These are phyloP conservation scores for Mitragyna speciosa DNA, from an alignment of 257 asterid genomes.

Conservation along the genomic window DNA sequence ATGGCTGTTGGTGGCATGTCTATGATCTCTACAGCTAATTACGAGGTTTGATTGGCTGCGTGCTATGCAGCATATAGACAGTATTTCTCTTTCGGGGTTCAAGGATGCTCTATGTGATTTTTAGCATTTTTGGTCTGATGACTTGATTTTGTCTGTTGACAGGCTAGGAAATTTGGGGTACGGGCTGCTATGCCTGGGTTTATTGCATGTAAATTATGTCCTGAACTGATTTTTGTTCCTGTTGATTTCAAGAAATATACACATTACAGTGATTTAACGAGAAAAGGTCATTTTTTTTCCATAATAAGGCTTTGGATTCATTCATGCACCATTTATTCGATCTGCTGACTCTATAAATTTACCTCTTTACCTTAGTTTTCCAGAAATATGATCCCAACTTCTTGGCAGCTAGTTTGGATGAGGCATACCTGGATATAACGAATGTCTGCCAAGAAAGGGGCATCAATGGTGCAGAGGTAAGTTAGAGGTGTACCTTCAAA, in stretches of 20 bases:
- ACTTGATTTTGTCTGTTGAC: constrained; percentile 25
- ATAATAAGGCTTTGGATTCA: background rate
- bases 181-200: constrained; percentile 99
- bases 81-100: background rate
- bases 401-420: constrained; percentile 87
- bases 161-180: constrained; percentile 95
- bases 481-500: constrained; percentile 19
- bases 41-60: constrained; percentile 66
- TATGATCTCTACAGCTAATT: constrained; percentile 95
- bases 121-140: background rate
- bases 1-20: constrained; percentile 98
- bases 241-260: constrained; percentile 79
- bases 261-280: constrained; percentile 73
- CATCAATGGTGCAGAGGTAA: constrained; percentile 75
- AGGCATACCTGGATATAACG: constrained; percentile 97
- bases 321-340: background rate
- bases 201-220: constrained; percentile 88
- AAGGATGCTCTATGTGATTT: background rate
- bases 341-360: constrained; percentile 25
- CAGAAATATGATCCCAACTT: constrained; percentile 77
- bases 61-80: background rate
- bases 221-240: constrained; percentile 76
- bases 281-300: constrained; percentile 62
- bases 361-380: constrained; percentile 55
- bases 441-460: constrained; percentile 63